Conservation (phyloP, 768 basidiomycete genomes). For the Lactifluus volemus region DNA sequence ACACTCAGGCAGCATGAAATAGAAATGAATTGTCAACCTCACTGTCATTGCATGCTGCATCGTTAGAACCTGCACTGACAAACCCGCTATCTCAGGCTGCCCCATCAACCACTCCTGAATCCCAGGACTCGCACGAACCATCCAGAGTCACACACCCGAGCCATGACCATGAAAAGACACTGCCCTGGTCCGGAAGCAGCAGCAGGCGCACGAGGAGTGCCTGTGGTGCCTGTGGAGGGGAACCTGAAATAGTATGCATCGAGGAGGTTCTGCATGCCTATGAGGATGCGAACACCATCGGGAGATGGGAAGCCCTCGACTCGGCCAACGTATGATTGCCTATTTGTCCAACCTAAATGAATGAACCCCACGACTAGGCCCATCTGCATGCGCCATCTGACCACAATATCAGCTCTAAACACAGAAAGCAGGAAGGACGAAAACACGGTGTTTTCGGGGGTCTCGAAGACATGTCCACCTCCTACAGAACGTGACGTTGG, state of each 20-base stretch:
- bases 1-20: slow-evolving; percentile 3
- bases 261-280: slow-evolving; percentile 18
- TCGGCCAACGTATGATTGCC: slow-evolving; percentile 1
- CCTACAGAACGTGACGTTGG: slow-evolving; percentile 77
- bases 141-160: slow-evolving; percentile 12
- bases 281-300: too few species aligned
- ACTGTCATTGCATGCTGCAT: not conserved
- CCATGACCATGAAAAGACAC: slow-evolving; percentile 20
- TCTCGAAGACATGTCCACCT: slow-evolving; percentile 50
- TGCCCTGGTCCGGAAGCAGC: slow-evolving; percentile 14
- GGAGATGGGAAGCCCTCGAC: too few species aligned
- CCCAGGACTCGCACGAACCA: slow-evolving; percentile 7
- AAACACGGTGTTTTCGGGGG: slow-evolving; percentile 59
- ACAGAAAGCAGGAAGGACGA: slow-evolving; percentile 38
- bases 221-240: slow-evolving; percentile 1
- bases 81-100: slow-evolving; percentile 4
- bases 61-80: slow-evolving; percentile 4
- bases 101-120: not conserved
- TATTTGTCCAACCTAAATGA: slow-evolving; percentile 6
- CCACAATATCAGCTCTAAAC: not conserved
- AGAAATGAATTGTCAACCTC: slow-evolving; percentile 10
- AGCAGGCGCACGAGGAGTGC: slow-evolving; percentile 9
- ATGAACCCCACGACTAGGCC: slow-evolving; percentile 81
- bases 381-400: slow-evolving; percentile 65
- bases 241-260: slow-evolving; percentile 20